A percentile compares a stretch with the other conserved stretches of the same genome.
These are phyloP conservation scores for Cucumis variabilis DNA, from an alignment of 331 rosid species.

Conservation along the genomic window DNA sequence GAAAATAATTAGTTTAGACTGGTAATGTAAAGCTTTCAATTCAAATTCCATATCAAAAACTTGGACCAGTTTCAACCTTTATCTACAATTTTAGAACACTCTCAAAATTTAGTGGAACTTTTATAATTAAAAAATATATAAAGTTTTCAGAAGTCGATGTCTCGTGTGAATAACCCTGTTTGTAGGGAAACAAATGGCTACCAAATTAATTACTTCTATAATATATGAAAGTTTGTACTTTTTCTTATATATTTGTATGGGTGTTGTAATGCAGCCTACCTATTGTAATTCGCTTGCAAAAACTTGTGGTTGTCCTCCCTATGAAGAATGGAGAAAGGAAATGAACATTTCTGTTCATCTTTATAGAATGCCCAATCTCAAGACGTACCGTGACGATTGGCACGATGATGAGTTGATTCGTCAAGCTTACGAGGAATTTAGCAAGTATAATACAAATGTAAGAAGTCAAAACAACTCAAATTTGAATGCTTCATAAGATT, in stretches of 20 bases:
- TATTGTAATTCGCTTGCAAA: conserved; percentile 74
- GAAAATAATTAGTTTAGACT: no score
- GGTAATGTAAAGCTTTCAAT: neutral
- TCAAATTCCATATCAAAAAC: neutral
- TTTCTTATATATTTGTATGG: conserved; percentile 19
- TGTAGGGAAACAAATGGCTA: no score
- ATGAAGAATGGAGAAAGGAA: conserved; percentile 70
- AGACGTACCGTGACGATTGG: conserved; percentile 74
- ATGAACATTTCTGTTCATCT: conserved; percentile 47
- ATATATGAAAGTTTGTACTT: neutral
- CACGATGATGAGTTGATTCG: conserved; percentile 52
- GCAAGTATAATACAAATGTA: conserved; percentile 26
- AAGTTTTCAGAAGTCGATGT: no score
- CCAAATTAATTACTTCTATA: no score
- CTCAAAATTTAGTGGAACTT: no score
- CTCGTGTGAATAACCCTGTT: no score
- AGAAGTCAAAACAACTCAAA: neutral
- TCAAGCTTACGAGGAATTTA: conserved; percentile 62
- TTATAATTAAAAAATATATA: no score
- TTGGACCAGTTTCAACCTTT: neutral
- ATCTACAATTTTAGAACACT: no score
- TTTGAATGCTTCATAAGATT: conserved; percentile 8
- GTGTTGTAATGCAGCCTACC: conserved; percentile 61
- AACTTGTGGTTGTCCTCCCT: conserved; percentile 53
- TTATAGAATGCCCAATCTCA: conserved; percentile 42